Evolutionary conservation across 2,329 filamentous ascomycete genomes (phyloP), one percentile per base, ranked within the genome.

Genomic region (Phymatotrichopsis omnivora): DNA sequence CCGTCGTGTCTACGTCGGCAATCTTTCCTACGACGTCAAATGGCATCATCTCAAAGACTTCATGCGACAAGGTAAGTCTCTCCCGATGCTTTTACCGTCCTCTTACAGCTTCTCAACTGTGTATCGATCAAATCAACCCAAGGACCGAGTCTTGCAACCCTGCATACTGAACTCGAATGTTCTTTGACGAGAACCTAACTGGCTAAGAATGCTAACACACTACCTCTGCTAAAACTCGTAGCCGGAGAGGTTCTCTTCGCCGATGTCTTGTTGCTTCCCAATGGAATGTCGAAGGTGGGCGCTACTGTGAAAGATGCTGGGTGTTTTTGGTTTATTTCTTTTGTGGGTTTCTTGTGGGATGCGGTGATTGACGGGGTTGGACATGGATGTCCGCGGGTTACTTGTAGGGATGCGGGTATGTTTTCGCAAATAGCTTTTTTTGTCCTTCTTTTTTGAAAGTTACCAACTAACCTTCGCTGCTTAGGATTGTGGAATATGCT

Each of bases 201-300:
- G n/a, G n/a, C n/a, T n/a, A n/a, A n/a, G n/a, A n/a, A n/a, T n/a
- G n/a, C n/a, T n/a, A n/a, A n/a, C n/a, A n/a, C n/a, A n/a, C n/a
- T n/a, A n/a, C n/a, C n/a, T n/a, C n/a, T n/a, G n/a, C n/a, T n/a
- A n/a, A n/a, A n/a, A n/a, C n/a, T 60, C 63, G 48, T 69, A 96
- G 91, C 91, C 73, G 91, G 91, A 76, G 89, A 96, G 69, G 91
- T 98, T 67, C 79, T 96, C 72, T 98, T 94, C 73, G 91, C 91
- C 73, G 91, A 98, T 76, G 91, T 98, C 65, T 80, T 98, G 70
- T 76, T 94, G 69, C 86, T 98, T 81, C 91, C 91, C 64, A 98
- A 98, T 77, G 91, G 91, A 87, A 98, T 98, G 91, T 96, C 89
- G 85, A 98, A 98, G 89, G 89, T 96, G 87, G 85, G 85, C 86